A percentile compares a stretch with the other conserved stretches of the same genome.
Conservation (phyloP, 306 rosid species). For the Begonia masoniana region DNA sequence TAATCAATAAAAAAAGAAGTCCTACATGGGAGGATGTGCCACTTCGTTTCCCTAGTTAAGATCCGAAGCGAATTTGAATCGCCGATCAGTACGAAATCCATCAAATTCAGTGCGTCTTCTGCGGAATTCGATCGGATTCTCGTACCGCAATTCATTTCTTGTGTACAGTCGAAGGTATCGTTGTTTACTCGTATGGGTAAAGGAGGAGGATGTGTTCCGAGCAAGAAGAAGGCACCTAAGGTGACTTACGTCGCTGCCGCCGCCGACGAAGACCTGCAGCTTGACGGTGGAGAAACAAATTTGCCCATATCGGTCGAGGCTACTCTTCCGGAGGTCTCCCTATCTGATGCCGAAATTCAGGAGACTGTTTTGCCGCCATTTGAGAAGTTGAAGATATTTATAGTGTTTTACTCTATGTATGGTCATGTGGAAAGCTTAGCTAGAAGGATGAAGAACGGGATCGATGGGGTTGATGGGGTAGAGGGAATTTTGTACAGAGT, state of each 20-base stretch:
- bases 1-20: no score
- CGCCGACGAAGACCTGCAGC: constrained; percentile 15
- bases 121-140: no score
- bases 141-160: neutral
- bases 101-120: no score
- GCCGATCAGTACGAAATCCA: no score
- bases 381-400: constrained; percentile 44
- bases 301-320: constrained; percentile 28
- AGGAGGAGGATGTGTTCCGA: constrained; percentile 89
- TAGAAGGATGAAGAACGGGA: constrained; percentile 66
- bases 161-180: neutral
- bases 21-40: no score
- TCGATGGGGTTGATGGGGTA: constrained; percentile 62
- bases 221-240: constrained; percentile 54
- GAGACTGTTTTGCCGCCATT: constrained; percentile 1
- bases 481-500: constrained; percentile 75
- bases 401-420: constrained; percentile 88
- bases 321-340: neutral
- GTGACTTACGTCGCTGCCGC: constrained; percentile 17
- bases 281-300: constrained; percentile 2
- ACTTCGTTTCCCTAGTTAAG: no score
- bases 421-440: constrained; percentile 88
- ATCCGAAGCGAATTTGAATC: no score
- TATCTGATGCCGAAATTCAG: constrained; percentile 1
- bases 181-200: constrained; percentile 43